Evolutionary conservation across 495 filamentous ascomycete species (phyloP), one percentile per base, ranked within the genome.

Genomic region (Clavariopsis aquatica): DNA sequence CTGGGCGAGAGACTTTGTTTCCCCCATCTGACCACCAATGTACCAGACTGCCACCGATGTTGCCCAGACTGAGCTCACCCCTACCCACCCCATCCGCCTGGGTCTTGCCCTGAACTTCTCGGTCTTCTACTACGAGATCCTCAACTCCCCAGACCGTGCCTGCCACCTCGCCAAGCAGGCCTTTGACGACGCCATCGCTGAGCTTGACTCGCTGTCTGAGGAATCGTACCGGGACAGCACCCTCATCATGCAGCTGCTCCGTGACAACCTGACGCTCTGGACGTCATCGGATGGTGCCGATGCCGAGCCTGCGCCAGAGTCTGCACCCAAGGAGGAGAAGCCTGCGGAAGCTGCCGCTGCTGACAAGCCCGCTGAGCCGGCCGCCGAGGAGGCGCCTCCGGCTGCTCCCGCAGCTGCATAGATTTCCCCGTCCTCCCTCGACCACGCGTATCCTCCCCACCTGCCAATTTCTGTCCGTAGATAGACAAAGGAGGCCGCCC

Each of bases 161-260:
- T 98, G 94, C 87, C 94, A 98, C 76, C 89, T 98, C 66, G 94
- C 94, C 78, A 98, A 98, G 88, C 92, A 98, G 79, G 93, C 95
- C 27, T 98, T 98, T 72, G 94, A 98, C 77, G 94, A 98, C 80
- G 94, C 94, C 68, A 98, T 98, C 83, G 94, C 94, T 65, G 94
- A 98, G 85, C 91, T 98, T 70, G 94, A 98, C 82, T 96, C 93
- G 20, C 84, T 98, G 62, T 96, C 92, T 62, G 94, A 98, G 83
- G 94, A 98, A 79, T 96, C 92, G 70, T 98, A 98, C 87, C 93
- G 95, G 72, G 94, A 98, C 81, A 97, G 93, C 87, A 99, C 94
- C 51, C 88, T 99, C 71, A 99, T 99, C 83, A 99, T 99, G 94
- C 94, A 99, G 86, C 84, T 99, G 51, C 90, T 99, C 77, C 92